These are phyloP conservation scores for Podospora fimiseda DNA, from an alignment of 495 filamentous ascomycete genomes.

Conservation along the genomic window DNA sequence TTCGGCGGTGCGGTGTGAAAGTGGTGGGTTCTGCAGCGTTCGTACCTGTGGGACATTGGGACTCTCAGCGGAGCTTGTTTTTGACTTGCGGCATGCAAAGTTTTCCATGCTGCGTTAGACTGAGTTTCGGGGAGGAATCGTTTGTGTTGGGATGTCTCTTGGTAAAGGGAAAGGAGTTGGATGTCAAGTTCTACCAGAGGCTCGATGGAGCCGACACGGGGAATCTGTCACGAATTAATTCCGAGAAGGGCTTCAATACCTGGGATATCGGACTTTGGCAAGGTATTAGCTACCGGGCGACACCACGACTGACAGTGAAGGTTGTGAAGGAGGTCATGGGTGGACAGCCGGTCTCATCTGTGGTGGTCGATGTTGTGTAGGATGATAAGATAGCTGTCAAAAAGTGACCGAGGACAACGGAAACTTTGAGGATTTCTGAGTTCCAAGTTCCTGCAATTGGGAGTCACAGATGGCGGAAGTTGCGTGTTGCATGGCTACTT, in stretches of 20 bases:
- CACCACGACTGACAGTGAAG: neutral
- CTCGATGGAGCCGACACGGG: neutral
- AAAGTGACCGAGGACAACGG: no score
- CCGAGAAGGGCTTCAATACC: neutral
- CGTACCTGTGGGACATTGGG: conserved; percentile 15
- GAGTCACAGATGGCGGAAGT: no score
- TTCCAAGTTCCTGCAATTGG: no score
- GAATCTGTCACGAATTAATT: neutral
- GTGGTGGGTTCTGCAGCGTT: neutral
- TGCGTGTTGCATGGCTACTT: no score
- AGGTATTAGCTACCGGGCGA: neutral
- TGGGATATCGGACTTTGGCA: neutral
- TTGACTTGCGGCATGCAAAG: conserved; percentile 11
- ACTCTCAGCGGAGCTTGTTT: conserved; percentile 11
- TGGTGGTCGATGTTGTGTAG: neutral
- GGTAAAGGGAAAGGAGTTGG: neutral
- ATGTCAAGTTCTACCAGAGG: neutral
- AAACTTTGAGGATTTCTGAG: no score
- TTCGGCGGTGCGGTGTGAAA: neutral
- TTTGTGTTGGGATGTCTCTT: neutral
- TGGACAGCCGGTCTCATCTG: neutral
- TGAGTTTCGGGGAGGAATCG: neutral
- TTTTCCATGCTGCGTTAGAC: neutral
- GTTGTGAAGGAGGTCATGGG: neutral
- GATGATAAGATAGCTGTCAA: no score